phyloP scores from a whole-genome alignment of 805 yeast genomes.

The Yarrowia sp. region DNA sequence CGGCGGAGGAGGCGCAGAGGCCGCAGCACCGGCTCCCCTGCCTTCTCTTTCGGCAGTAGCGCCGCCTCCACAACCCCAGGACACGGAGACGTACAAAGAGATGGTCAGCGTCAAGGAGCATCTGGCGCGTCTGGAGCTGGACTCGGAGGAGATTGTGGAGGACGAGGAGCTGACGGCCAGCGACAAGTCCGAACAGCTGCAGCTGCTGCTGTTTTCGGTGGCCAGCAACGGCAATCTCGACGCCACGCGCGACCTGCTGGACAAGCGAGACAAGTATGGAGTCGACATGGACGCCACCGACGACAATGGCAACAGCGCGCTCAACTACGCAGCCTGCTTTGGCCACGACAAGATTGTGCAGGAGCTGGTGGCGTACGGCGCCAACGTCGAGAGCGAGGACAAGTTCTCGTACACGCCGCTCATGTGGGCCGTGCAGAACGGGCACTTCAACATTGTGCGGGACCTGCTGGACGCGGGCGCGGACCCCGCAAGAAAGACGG shows the following conservation, averaged over 20 bases:
- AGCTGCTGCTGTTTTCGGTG: constrained; percentile 38
- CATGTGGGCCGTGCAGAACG: constrained; percentile 81
- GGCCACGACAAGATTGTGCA: constrained; percentile 42
- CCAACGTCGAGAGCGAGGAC: constrained; percentile 41
- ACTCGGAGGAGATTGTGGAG: constrained; percentile 26
- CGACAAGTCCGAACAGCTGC: constrained; percentile 34
- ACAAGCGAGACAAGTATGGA: constrained; percentile 31
- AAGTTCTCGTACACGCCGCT: constrained; percentile 50
- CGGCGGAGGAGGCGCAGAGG: not conserved
- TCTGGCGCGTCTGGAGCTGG: not conserved
- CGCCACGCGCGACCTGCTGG: constrained; percentile 36
- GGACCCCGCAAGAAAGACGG: constrained; percentile 44
- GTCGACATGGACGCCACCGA: constrained; percentile 41
- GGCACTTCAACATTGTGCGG: constrained; percentile 54
- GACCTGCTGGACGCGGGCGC: constrained; percentile 63
- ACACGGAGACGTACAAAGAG: not conserved
- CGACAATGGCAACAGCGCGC: constrained; percentile 42
- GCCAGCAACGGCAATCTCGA: constrained; percentile 41
- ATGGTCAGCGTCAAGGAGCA: constrained; percentile 15
- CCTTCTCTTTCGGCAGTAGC: not conserved
- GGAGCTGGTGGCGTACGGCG: constrained; percentile 40
- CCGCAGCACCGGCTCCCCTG: not conserved
- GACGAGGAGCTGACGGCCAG: constrained; percentile 29
- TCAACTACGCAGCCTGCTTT: constrained; percentile 43
- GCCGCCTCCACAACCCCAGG: not conserved